These are phyloP conservation scores for Exophiala alcalophila DNA, from an alignment of 2,329 filamentous ascomycete species.

Conservation along the genomic window DNA sequence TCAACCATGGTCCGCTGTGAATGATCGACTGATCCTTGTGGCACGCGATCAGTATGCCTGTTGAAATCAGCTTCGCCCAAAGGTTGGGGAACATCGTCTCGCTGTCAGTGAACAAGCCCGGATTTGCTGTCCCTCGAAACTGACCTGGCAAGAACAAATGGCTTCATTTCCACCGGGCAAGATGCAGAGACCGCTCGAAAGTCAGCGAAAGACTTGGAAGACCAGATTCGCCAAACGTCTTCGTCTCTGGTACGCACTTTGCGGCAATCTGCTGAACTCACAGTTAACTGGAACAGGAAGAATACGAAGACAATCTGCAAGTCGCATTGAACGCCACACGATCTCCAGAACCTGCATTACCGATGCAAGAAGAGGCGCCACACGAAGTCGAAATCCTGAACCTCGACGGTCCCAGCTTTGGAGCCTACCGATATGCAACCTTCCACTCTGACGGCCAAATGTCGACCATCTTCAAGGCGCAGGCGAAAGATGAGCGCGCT, in stretches of 20 bases:
- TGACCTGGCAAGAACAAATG: slow-evolving; percentile 43
- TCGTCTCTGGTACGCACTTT: slow-evolving; percentile 51
- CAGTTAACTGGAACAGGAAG: slow-evolving; percentile 49
- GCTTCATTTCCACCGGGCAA: slow-evolving; percentile 46
- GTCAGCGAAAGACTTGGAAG: slow-evolving; percentile 65
- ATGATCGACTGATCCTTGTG: background rate
- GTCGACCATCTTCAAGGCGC: slow-evolving; percentile 75
- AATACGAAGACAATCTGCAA: slow-evolving; percentile 49
- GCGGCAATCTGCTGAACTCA: background rate
- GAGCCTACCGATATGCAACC: slow-evolving; percentile 55
- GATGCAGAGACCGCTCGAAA: slow-evolving; percentile 46
- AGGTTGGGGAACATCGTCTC: slow-evolving; percentile 62
- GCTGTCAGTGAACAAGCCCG: slow-evolving; percentile 49
- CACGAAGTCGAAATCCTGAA: slow-evolving; percentile 31
- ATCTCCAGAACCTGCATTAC: slow-evolving; percentile 31
- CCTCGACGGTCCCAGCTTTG: slow-evolving; percentile 45
- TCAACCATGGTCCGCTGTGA: too few relatives aligned
- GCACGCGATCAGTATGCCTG: slow-evolving; percentile 13
- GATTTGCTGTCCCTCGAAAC: slow-evolving; percentile 24
- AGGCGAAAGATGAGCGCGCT: slow-evolving; percentile 35
- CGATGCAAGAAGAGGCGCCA: slow-evolving; percentile 22
- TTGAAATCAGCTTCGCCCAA: slow-evolving; percentile 54
- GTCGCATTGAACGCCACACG: slow-evolving; percentile 38
- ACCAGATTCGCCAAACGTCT: slow-evolving; percentile 59
- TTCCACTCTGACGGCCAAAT: slow-evolving; percentile 68